These are phyloP conservation scores for Eutypa lata DNA, from an alignment of 2,329 filamentous ascomycete genomes.

Conservation along the genomic window DNA sequence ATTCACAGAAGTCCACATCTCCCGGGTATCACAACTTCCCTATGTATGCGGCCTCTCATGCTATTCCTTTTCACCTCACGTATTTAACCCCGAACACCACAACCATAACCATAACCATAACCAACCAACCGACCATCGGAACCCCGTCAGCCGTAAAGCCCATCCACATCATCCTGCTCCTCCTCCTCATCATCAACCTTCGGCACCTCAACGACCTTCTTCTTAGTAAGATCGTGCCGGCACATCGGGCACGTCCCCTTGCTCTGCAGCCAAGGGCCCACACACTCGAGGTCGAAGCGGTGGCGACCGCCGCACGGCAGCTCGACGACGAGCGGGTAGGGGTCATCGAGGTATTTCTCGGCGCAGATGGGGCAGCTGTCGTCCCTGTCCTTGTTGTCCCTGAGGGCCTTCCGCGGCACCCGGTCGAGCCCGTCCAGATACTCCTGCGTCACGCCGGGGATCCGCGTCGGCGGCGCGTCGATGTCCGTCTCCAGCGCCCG, in stretches of 20 bases:
- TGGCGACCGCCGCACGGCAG: conserved; percentile 59
- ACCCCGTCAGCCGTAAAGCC: conserved; percentile 45
- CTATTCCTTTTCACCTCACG: neutral
- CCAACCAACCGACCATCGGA: too few relatives aligned
- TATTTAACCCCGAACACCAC: neutral
- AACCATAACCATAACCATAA: neutral
- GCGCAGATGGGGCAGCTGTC: conserved; percentile 62
- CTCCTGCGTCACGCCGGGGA: conserved; percentile 55
- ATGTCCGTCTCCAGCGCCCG: conserved; percentile 47
- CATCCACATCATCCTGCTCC: conserved; percentile 50
- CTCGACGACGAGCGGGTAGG: conserved; percentile 61
- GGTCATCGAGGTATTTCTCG: conserved; percentile 58
- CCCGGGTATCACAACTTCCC: conserved; percentile 14
- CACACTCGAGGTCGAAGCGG: conserved; percentile 64
- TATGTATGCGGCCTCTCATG: neutral
- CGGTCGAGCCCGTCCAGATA: conserved; percentile 60
- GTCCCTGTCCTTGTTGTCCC: too few relatives aligned
- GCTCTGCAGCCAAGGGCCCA: conserved; percentile 61
- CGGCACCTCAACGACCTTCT: conserved; percentile 38
- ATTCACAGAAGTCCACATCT: neutral
- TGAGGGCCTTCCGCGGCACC: conserved; percentile 49
- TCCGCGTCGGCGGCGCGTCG: conserved; percentile 46
- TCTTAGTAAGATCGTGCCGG: conserved; percentile 56
- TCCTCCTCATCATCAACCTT: conserved; percentile 46
- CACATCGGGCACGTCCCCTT: conserved; percentile 65